Conservation (phyloP, 148 eudicot species). For the Nepenthes gracilis region DNA sequence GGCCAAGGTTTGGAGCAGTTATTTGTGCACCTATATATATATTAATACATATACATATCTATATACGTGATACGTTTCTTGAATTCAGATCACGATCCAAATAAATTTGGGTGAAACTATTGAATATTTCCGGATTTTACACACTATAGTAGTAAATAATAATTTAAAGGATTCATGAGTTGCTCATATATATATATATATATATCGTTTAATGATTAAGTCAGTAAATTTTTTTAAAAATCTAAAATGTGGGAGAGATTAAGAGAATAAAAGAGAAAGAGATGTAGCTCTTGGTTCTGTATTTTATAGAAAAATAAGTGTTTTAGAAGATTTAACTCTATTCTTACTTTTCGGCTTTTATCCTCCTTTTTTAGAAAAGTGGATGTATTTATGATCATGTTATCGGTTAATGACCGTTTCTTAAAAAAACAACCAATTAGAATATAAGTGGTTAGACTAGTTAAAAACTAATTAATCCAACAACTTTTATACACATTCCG, state of each 20-base stretch:
- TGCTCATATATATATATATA: not conserved
- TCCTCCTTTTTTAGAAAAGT: no score
- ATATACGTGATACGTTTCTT: not conserved
- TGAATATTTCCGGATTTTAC: not conserved
- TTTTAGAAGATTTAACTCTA: no score
- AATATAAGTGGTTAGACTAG: no score
- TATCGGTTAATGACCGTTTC: no score
- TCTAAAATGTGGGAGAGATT: no score
- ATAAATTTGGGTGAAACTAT: not conserved
- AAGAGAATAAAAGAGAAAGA: not conserved
- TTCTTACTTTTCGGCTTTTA: no score
- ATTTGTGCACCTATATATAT: not conserved
- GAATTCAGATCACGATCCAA: not conserved
- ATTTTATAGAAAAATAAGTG: no score
- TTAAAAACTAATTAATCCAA: no score
- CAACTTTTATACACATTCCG: no score
- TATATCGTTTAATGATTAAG: not conserved
- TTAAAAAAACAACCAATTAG: no score
- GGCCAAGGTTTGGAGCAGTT: conserved; percentile 32
- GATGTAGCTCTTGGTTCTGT: not conserved
- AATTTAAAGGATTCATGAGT: not conserved
- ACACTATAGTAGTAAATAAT: not conserved
- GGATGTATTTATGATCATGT: no score
- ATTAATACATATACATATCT: not conserved
- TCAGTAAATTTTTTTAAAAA: no score